Base-by-base conservation (phyloP, 176 grass and related monocot species). In the Aegilops tauschii region DNA sequence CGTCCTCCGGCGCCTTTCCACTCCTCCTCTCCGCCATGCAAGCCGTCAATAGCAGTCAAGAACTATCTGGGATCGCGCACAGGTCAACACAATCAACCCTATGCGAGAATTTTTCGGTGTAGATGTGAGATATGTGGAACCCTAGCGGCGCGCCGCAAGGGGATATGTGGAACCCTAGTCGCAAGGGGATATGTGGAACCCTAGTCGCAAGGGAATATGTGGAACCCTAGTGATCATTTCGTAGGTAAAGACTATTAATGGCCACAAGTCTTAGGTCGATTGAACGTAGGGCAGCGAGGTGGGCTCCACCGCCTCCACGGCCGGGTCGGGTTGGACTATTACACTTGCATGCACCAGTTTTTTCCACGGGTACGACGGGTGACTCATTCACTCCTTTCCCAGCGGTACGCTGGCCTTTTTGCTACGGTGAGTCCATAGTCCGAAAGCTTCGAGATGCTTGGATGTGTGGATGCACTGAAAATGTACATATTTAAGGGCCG, bases 201-300 rank as follows among this genome's bases (percentile, higher is more conserved):
- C 23, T 25, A 25, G 23, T 25, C 23, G 23, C 23, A 25, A 25
- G 23, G 23, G 23, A 25, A 25, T 25, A 25, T 25, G 23, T 25
- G 23, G 23, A 25, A 25, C 23, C 23, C 23, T 25, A 25, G 23
- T 25, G 23, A 25, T 25, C 23, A 25, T 25, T 25, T 25, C 28
- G 25, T 75, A 75, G 42, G 72, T 75, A 25, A 74, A 9, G 42
- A 50, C 42, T 49, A 75, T 75, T 28, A 75, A 75, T 75, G 72
- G 42, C 72, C 72, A 42, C 42, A 75, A 50, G 42, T 75, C 72
- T 75, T 75, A 75, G 72, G 72, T 75, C 13, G 72, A 75, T 50
- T 75, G 1, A 29, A 70, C 12, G 12, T 3, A 72, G 35, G 69
- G 45, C 71, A 47, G 23, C 12, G 71, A 49, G 42, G 4, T 28